Evolutionary conservation across 2,329 filamentous ascomycete species (phyloP).

Genomic region (Hortaea sp.): DNA sequence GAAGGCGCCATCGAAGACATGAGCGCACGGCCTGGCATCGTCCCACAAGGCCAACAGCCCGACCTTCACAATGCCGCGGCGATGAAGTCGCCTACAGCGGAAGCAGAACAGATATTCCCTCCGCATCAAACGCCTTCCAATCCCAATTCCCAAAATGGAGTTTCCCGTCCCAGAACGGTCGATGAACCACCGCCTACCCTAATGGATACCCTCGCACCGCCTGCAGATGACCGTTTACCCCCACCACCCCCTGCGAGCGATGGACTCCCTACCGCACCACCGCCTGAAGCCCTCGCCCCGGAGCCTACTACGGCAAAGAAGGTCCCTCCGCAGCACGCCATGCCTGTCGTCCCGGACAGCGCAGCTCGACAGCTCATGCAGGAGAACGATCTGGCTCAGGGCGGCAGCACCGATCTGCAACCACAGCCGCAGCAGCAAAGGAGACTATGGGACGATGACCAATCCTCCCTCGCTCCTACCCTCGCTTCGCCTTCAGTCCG

Average conservation of each 20-base stretch:
- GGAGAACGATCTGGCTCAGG: constrained; percentile 4
- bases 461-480: background rate
- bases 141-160: too few relatives aligned
- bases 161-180: too few relatives aligned
- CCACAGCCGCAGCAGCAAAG: background rate
- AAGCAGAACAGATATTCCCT: too few relatives aligned
- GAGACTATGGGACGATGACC: background rate
- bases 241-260: constrained; percentile 5
- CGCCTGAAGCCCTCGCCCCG: background rate
- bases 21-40: too few relatives aligned
- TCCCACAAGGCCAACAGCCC: too few relatives aligned
- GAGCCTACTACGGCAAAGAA: background rate
- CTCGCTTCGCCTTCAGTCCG: background rate
- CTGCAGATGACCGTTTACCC: constrained; percentile 3
- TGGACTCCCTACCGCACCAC: too few relatives aligned
- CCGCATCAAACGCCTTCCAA: too few relatives aligned
- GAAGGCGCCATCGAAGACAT: too few relatives aligned
- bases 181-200: too few relatives aligned
- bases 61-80: too few relatives aligned
- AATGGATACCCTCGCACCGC: too few relatives aligned
- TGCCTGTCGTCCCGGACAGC: constrained; percentile 3
- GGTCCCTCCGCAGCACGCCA: background rate
- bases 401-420: background rate
- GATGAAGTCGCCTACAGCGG: too few relatives aligned
- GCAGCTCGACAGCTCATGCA: constrained; percentile 6